These are phyloP conservation scores for Coemansia erecta DNA, from an alignment of 192 early-diverging fungal species.

Conservation along the genomic window DNA sequence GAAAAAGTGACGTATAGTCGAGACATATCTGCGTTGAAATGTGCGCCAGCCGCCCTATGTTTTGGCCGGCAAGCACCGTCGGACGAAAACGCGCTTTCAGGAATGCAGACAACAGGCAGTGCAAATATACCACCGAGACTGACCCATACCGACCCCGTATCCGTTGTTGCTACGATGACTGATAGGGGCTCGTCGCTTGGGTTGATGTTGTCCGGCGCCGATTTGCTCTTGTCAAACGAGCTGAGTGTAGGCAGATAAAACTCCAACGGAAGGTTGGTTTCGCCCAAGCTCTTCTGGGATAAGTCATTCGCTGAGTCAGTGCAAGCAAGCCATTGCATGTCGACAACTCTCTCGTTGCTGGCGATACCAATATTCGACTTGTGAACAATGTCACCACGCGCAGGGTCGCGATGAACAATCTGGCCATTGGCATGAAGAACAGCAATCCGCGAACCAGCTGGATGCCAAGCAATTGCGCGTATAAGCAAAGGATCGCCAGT, in stretches of 20 bases:
- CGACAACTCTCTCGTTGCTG: constrained; percentile 8
- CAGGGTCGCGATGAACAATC: constrained; percentile 37
- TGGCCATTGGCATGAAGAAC: constrained; percentile 31
- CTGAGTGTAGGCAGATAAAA: constrained; percentile 20
- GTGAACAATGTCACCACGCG: constrained; percentile 36
- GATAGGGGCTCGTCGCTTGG: constrained; percentile 18
- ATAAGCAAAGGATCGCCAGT: constrained; percentile 1
- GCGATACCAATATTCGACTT: constrained; percentile 19
- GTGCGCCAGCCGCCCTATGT: constrained; percentile 6
- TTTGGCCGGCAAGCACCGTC: not conserved
- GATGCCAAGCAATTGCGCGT: constrained; percentile 35
- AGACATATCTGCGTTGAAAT: constrained; percentile 1
- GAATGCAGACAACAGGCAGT: constrained; percentile 13
- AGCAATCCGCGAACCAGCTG: constrained; percentile 17
- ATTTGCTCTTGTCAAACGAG: constrained; percentile 28
- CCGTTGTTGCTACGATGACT: constrained; percentile 19
- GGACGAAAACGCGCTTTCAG: not conserved
- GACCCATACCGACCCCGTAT: constrained; percentile 24
- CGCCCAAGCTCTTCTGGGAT: not conserved
- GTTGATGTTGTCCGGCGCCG: constrained; percentile 19
- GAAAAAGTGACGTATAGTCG: not conserved
- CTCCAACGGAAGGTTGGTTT: constrained; percentile 11
- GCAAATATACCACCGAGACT: constrained; percentile 39
- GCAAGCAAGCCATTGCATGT: constrained; percentile 37
- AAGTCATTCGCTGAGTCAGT: not conserved